Conservation (phyloP, 306 rosid species). For the Lathyrus oleraceus region DNA sequence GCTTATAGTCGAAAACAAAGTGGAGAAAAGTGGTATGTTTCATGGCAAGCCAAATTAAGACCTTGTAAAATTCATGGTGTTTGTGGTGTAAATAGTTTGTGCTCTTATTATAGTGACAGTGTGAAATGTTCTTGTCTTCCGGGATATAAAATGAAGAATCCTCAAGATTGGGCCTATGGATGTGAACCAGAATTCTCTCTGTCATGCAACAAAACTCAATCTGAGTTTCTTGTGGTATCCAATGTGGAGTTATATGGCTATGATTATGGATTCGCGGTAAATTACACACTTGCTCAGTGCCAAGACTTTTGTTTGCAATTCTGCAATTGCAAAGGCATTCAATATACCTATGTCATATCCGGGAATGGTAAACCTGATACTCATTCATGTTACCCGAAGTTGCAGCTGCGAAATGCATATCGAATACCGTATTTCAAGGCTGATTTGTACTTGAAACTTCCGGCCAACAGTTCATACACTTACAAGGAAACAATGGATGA, state of each 20-base stretch:
- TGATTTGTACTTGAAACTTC: constrained; percentile 47
- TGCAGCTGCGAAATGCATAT: constrained; percentile 48
- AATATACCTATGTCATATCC: background rate
- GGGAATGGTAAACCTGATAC: background rate
- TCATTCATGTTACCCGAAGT: constrained; percentile 48
- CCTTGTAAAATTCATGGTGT: constrained; percentile 55
- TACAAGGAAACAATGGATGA: constrained; percentile 1
- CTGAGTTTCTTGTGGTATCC: constrained; percentile 22
- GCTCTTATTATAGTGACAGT: constrained; percentile 30
- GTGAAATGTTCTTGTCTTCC: constrained; percentile 47
- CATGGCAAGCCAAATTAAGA: constrained; percentile 53
- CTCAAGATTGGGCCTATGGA: constrained; percentile 46
- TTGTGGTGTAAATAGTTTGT: constrained; percentile 52
- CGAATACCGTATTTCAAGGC: constrained; percentile 37
- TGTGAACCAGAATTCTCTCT: constrained; percentile 43
- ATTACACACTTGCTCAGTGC: constrained; percentile 43
- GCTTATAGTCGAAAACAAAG: constrained; percentile 38
- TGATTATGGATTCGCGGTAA: constrained; percentile 33
- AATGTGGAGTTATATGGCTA: constrained; percentile 55
- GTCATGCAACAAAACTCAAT: constrained; percentile 34
- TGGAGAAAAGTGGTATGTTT: constrained; percentile 39
- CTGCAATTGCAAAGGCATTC: constrained; percentile 49
- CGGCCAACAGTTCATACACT: constrained; percentile 22
- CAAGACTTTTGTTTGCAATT: constrained; percentile 38
- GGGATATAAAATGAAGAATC: constrained; percentile 36